These are phyloP conservation scores for Daldinia childiae DNA, from an alignment of 495 filamentous ascomycete genomes.

Conservation along the genomic window DNA sequence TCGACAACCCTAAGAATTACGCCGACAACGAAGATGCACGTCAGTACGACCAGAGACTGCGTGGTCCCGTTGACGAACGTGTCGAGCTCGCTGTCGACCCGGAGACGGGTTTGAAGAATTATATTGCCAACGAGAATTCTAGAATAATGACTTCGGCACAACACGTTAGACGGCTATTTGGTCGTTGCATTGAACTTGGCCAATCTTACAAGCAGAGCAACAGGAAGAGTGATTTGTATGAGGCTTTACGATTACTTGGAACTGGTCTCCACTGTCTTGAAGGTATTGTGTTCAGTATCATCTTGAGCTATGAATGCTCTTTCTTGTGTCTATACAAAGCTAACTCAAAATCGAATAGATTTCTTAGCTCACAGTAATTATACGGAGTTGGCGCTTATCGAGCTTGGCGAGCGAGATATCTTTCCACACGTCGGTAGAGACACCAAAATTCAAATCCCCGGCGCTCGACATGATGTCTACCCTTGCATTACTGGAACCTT, in stretches of 20 bases:
- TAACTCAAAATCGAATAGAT: constrained; percentile 56
- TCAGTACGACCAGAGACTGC: constrained; percentile 79
- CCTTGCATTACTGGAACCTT: constrained; percentile 91
- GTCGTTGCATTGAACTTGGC: constrained; percentile 75
- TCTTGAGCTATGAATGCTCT: not conserved
- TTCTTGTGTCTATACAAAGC: not conserved
- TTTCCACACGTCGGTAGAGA: constrained; percentile 86
- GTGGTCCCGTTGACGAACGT: constrained; percentile 81
- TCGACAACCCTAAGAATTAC: constrained; percentile 83
- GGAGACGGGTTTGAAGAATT: constrained; percentile 86
- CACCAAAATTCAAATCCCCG: constrained; percentile 72
- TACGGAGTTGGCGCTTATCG: constrained; percentile 82
- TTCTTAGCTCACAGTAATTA: constrained; percentile 94
- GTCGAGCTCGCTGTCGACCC: constrained; percentile 80
- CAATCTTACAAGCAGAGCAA: constrained; percentile 69
- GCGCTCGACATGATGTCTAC: constrained; percentile 70
- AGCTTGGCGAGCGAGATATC: constrained; percentile 78
- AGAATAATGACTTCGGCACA: constrained; percentile 79
- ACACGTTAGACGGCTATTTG: constrained; percentile 76
- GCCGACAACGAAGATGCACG: constrained; percentile 86
- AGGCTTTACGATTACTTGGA: constrained; percentile 84
- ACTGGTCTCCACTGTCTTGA: constrained; percentile 92
- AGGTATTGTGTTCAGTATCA: constrained; percentile 49
- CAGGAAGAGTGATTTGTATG: constrained; percentile 79
- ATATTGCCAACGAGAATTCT: constrained; percentile 82